Base-by-base conservation (phyloP, 192 early-diverging fungal species). In the Pilobolus umbonatus region DNA sequence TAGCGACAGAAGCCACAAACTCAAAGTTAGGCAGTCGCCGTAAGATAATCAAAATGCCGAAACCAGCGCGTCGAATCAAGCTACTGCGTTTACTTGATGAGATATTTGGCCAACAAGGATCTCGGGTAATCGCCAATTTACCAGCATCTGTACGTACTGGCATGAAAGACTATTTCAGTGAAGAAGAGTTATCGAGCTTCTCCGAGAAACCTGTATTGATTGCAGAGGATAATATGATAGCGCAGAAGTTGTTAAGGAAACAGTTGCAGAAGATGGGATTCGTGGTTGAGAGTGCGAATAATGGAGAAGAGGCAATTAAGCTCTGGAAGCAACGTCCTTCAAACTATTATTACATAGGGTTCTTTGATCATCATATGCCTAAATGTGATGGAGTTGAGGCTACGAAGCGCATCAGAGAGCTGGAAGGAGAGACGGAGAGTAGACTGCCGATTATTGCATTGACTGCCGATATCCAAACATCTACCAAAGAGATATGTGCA, bases 341-440 rank as follows among this genome's bases (percentile, higher is more conserved):
- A 25, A 57, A 70, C 46, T 66, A 77, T 29, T 77, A 64, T 36
- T 74, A 61, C 12, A 36, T 77, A 39, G 72, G 70, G 1, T 75
- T 79, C 45, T 75, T 79, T 68, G 77, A 79, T 48, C 77, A 79
- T 34, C 77, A 79, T 39, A 79, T 79, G 77, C 77, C 74, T 5
- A 70, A 69, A 61, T 69, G 73, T 42, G 78, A 80, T 42, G 78
- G 78, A 19, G 72, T 76, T 3, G 75, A 76, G 24, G 78, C 78
- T 11, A 77, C 78, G 1, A 73, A 76, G 32, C 75, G 71, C 7
- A 80, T 80, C 34, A 69, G 78, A 6, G 51, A 25, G 35, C 14
- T 54, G 3, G 30, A 69, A 42, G 7, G 10, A 26, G 65, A 50
- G 22, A 59, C 64, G 17, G 57, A 55, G 2, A 61, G 58, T 14